Percentiles rank a stretch among this genome's conserved stretches.
Conservation (phyloP, 176 grass and related monocot genomes). For the Triticum urartu region DNA sequence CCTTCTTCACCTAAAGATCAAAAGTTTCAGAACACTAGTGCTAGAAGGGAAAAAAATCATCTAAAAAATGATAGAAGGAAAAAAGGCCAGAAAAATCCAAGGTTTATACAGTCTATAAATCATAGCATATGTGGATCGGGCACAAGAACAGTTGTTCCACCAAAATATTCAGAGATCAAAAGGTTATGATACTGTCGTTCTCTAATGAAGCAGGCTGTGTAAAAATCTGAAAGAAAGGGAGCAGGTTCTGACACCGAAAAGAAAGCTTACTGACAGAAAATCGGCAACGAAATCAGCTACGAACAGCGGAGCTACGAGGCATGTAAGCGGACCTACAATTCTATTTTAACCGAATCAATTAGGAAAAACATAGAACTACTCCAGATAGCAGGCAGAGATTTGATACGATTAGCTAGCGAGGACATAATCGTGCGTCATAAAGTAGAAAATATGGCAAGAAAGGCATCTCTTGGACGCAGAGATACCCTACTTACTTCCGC, state of each 20-base stretch:
- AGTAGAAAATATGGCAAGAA: neutral
- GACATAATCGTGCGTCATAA: neutral
- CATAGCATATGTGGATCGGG: neutral
- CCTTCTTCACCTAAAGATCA: conserved; percentile 24
- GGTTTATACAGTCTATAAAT: neutral
- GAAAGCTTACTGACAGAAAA: conserved; percentile 18
- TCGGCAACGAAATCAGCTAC: neutral
- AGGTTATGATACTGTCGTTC: neutral
- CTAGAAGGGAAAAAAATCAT: neutral
- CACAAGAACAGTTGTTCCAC: neutral
- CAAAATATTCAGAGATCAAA: neutral
- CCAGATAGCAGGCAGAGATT: neutral
- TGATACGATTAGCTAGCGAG: neutral
- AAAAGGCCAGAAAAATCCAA: conserved; percentile 11
- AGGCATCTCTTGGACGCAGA: neutral
- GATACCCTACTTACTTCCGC: neutral
- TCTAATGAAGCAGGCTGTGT: neutral
- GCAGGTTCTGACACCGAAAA: neutral
- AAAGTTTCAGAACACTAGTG: neutral
- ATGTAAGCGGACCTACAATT: neutral
- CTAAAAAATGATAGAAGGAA: neutral
- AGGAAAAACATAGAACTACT: neutral
- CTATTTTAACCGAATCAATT: neutral
- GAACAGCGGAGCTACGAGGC: neutral
- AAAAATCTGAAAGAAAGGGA: conserved; percentile 12